Conservation (phyloP, 2,329 filamentous ascomycete species). For the Beauveria asiatica region DNA sequence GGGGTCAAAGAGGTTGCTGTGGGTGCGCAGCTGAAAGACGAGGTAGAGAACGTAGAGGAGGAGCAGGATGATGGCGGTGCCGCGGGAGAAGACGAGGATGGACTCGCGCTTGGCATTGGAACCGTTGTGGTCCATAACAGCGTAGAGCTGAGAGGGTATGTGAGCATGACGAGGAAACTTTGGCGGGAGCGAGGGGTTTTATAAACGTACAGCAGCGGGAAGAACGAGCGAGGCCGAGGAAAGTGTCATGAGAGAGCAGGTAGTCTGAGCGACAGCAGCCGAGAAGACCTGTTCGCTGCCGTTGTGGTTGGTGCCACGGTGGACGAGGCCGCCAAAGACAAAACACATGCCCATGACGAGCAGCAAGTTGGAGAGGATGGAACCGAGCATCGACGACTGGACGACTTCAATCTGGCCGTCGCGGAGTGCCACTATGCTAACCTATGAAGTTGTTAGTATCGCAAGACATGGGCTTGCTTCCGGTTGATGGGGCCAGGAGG, state of each 20-base stretch:
- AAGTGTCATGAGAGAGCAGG: slow-evolving; percentile 64
- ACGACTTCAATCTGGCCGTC: slow-evolving; percentile 88
- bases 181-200: neutral
- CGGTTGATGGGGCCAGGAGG: neutral
- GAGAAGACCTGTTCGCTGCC: slow-evolving; percentile 65
- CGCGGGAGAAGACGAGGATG: slow-evolving; percentile 64
- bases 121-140: slow-evolving; percentile 44
- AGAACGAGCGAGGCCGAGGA: slow-evolving; percentile 72
- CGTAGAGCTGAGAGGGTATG: slow-evolving; percentile 45
- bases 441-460: slow-evolving; percentile 38
- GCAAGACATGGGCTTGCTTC: neutral
- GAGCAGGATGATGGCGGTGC: slow-evolving; percentile 67
- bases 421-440: slow-evolving; percentile 82
- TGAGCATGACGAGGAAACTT: neutral
- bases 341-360: slow-evolving; percentile 79
- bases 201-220: slow-evolving; percentile 52
- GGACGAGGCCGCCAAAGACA: slow-evolving; percentile 62
- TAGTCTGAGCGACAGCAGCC: slow-evolving; percentile 69
- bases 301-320: slow-evolving; percentile 46
- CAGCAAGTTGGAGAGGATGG: slow-evolving; percentile 88
- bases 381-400: slow-evolving; percentile 96
- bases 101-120: slow-evolving; percentile 39
- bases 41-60: slow-evolving; percentile 69
- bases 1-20: slow-evolving; percentile 61
- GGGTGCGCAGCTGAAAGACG: slow-evolving; percentile 68